A percentile compares a stretch with the other conserved stretches of the same genome.
Conservation (phyloP, 2,329 filamentous ascomycete genomes). For the Microsporum audouinii region DNA sequence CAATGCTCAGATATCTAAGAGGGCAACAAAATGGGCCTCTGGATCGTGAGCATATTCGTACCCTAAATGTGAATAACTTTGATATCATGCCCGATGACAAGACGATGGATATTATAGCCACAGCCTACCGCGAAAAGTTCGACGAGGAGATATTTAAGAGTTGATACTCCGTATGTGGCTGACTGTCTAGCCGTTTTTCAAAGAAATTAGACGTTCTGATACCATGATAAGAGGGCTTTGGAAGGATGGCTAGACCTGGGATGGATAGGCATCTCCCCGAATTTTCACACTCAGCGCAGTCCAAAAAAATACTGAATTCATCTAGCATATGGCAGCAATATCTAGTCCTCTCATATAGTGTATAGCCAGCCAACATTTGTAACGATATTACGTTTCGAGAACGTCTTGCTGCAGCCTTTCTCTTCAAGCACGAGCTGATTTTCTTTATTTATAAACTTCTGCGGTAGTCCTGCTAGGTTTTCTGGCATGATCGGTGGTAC, state of each 20-base stretch:
- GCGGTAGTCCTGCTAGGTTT: background rate
- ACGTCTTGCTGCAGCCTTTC: constrained; percentile 11
- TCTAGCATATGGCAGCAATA: no score
- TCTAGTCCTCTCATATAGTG: constrained; percentile 14
- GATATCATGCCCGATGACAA: constrained; percentile 20
- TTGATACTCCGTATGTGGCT: background rate
- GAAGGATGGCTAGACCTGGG: no score
- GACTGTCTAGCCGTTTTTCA: no score
- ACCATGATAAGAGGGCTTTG: no score
- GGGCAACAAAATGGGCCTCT: constrained; percentile 17
- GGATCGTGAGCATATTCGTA: constrained; percentile 20
- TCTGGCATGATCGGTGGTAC: constrained; percentile 10
- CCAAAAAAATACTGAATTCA: no score
- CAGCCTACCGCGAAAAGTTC: constrained; percentile 18
- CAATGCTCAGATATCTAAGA: constrained; percentile 21
- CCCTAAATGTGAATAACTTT: constrained; percentile 21
- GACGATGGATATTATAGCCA: constrained; percentile 23
- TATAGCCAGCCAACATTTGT: constrained; percentile 16
- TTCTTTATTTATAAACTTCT: constrained; percentile 1
- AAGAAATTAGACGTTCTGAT: no score
- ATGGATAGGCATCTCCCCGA: no score
- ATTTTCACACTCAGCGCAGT: no score
- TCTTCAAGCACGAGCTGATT: constrained; percentile 15
- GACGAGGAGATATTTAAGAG: constrained; percentile 12
- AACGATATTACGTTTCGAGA: constrained; percentile 15